Percentiles rank a stretch among this genome's conserved stretches.
Evolutionary conservation across 1,139 yeast species (phyloP).

Genomic region (Candida mesenterica): DNA sequence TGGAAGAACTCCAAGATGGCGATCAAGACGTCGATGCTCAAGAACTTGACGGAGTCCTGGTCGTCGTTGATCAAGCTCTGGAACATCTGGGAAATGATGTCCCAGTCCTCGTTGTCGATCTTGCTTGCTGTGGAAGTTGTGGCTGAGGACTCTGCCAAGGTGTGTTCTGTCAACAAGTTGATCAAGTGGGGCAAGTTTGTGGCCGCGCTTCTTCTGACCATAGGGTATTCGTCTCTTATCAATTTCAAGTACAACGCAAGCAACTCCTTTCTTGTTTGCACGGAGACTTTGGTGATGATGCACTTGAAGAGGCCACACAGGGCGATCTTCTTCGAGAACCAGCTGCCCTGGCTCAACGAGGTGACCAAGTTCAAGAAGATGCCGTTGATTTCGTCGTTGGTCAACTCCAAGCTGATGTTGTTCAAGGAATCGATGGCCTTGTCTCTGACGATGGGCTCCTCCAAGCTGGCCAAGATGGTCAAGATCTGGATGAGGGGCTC

Average conservation of each 20-base stretch:
- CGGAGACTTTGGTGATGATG: constrained; percentile 61
- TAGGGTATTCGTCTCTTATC: constrained; percentile 90
- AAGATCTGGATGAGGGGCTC: constrained; percentile 80
- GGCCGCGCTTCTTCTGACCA: constrained; percentile 97
- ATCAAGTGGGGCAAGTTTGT: constrained; percentile 73
- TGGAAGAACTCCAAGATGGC: constrained; percentile 66
- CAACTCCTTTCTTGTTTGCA: constrained; percentile 56
- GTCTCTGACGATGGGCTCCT: constrained; percentile 97
- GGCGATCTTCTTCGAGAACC: constrained; percentile 94
- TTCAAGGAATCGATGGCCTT: constrained; percentile 88
- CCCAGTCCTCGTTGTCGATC: constrained; percentile 59
- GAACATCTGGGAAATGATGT: constrained; percentile 76
- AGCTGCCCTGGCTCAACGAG: constrained; percentile 79
- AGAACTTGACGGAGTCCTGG: constrained; percentile 92
- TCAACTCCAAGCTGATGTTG: constrained; percentile 61
- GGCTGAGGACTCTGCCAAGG: constrained; percentile 20
- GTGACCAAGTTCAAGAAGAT: constrained; percentile 75
- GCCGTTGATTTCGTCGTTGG: constrained; percentile 63
- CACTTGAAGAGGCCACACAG: constrained; percentile 85
- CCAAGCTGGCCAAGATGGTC: constrained; percentile 86
- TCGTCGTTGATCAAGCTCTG: constrained; percentile 76
- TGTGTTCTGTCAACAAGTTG: constrained; percentile 48
- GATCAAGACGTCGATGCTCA: constrained; percentile 84
- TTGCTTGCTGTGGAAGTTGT: constrained; percentile 15
- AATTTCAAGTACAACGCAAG: constrained; percentile 67